phyloP scores from a whole-genome alignment of 2,329 filamentous ascomycete genomes.

The Decorospora gaudefroyi region DNA sequence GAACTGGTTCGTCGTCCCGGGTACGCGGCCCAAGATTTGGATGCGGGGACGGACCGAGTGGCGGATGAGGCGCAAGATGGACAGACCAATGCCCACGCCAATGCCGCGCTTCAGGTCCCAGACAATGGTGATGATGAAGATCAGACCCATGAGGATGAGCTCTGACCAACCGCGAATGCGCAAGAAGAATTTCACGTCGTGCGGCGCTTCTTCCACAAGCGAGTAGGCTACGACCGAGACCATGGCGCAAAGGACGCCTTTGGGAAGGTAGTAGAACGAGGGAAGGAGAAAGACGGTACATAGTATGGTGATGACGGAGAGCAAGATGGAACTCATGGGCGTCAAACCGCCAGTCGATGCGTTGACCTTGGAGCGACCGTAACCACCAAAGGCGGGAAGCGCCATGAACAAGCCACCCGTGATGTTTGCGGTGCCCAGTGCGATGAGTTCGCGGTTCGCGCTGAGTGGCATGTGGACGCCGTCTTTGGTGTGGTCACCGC shows the following conservation, averaged over 20 bases:
- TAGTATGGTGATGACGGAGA: constrained; percentile 80
- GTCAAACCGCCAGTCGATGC: constrained; percentile 87
- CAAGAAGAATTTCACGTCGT: constrained; percentile 88
- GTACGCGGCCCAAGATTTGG: constrained; percentile 89
- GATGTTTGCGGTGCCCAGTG: constrained; percentile 88
- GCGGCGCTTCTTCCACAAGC: constrained; percentile 90
- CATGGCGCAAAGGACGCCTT: constrained; percentile 90
- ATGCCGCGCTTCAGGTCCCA: constrained; percentile 94
- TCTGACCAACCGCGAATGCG: constrained; percentile 85
- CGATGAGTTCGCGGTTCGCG: constrained; percentile 90
- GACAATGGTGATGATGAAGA: constrained; percentile 90
- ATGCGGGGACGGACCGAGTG: constrained; percentile 92
- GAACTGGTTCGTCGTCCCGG: constrained; percentile 75
- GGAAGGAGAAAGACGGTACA: constrained; percentile 82
- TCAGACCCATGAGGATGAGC: constrained; percentile 82
- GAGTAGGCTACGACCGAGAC: constrained; percentile 95
- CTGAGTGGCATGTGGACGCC: constrained; percentile 81
- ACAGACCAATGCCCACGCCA: constrained; percentile 89
- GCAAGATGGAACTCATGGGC: constrained; percentile 88
- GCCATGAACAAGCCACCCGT: constrained; percentile 90
- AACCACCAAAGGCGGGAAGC: constrained; percentile 91
- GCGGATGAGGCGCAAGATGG: constrained; percentile 83
- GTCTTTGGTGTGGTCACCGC: constrained; percentile 58
- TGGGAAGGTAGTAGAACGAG: constrained; percentile 95
- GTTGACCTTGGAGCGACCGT: constrained; percentile 95